Evolutionary conservation across 2,329 filamentous ascomycete species (phyloP), one percentile per base, ranked within the genome.

Genomic region (Epichloe uncinata): DNA sequence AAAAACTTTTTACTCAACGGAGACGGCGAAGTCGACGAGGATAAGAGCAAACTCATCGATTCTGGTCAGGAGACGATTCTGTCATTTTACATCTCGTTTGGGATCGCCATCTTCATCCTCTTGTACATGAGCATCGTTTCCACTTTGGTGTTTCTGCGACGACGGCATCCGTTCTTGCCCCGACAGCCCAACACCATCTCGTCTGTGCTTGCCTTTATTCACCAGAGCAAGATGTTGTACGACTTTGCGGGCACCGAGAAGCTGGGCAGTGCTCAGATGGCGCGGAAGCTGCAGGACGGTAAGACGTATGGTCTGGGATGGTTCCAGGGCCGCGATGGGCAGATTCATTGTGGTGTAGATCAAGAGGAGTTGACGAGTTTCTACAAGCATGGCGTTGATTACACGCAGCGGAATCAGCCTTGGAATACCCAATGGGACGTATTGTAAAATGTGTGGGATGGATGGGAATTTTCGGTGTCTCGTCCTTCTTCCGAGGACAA

Each of bases 121-220:
- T 34, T 77, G 6, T 83, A 84, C 63, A 78, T 89, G 62, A 71
- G 73, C 50, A 57, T 73, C 22, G 75, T 84, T 20, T 78, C 82
- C 0, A 63, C 66, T 1, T 58, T 81, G 1, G 81, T 85, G 16
- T 84, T 84, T 58, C 51, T 71, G 16, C 74, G 77, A 1, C 78
- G 86, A 13, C 73, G 81, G 0, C 78, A 81, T 50, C 78, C 85
- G 2, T 89, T 90, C 63, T 69, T 90, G 50, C 86, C 86, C 1
- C 77, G 86, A 4, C 84, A 89, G 68, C 85, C 85, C 4, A 87
- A 82, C 57, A 88, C 85, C 18, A 89, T 91, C 57, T 81, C 85
- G 2, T 82, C 78, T 42, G 78, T 89, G 48, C 71, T 91, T 49
- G 84, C 84, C 0, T 90, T 84, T 60, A 85, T 90, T 52, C 82